Evolutionary conservation across 495 filamentous ascomycete genomes (phyloP).

Genomic region (Penicillium riverlandense): DNA sequence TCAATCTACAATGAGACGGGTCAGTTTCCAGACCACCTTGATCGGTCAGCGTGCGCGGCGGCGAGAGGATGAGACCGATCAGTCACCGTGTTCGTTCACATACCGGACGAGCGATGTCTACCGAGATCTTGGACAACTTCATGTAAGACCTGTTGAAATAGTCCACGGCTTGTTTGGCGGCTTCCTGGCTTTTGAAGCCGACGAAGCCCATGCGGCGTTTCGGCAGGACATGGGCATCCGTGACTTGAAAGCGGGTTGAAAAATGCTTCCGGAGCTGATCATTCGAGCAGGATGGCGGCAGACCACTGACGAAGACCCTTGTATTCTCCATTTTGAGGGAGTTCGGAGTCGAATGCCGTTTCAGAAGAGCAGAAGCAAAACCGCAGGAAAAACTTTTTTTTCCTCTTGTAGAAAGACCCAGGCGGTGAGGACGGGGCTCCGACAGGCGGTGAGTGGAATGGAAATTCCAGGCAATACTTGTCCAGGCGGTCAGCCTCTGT

Average conservation of each 20-base stretch:
- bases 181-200: slow-evolving; percentile 78
- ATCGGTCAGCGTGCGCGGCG: slow-evolving; percentile 37
- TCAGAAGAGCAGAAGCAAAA: slow-evolving; percentile 15
- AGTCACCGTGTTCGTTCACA: slow-evolving; percentile 19
- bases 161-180: slow-evolving; percentile 73
- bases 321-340: slow-evolving; percentile 42
- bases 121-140: slow-evolving; percentile 89
- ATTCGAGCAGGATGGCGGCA: slow-evolving; percentile 64
- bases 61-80: slow-evolving; percentile 10
- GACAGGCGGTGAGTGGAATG: neutral
- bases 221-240: slow-evolving; percentile 84
- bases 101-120: slow-evolving; percentile 87
- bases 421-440: neutral
- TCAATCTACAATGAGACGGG: slow-evolving; percentile 34
- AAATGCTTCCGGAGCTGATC: slow-evolving; percentile 89
- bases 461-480: neutral
- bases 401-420: slow-evolving; percentile 2
- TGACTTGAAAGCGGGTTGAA: slow-evolving; percentile 64
- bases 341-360: slow-evolving; percentile 10
- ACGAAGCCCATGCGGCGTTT: slow-evolving; percentile 91
- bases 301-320: slow-evolving; percentile 83
- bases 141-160: slow-evolving; percentile 95
- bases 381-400: slow-evolving; percentile 22
- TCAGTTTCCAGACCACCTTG: slow-evolving; percentile 42
- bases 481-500: neutral